Evolutionary conservation across 2,329 filamentous ascomycete genomes (phyloP).

Genomic region (Clonostachys chloroleuca): DNA sequence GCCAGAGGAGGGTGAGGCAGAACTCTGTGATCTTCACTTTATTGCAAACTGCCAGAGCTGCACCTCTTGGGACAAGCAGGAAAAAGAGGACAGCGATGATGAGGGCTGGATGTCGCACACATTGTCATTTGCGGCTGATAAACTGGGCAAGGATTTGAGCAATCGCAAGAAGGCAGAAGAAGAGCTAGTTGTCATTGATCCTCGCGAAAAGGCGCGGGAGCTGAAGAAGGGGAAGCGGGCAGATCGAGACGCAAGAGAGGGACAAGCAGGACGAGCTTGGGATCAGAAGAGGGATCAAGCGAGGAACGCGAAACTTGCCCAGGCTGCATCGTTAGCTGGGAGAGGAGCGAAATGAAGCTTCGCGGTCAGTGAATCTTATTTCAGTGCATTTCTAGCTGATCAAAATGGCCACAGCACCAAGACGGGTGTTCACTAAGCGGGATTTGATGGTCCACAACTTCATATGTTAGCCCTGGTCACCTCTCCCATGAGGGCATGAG

Average conservation of each 20-base stretch:
- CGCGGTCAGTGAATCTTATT: not conserved
- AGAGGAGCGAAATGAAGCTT: slow-evolving; percentile 46
- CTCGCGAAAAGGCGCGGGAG: slow-evolving; percentile 73
- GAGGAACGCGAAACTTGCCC: slow-evolving; percentile 51
- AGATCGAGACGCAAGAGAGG: slow-evolving; percentile 48
- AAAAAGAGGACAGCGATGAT: slow-evolving; percentile 54
- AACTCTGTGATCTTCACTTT: slow-evolving; percentile 89
- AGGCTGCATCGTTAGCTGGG: slow-evolving; percentile 46
- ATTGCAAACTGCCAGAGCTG: slow-evolving; percentile 95
- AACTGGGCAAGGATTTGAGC: slow-evolving; percentile 83
- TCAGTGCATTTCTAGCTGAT: not conserved
- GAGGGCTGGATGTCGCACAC: slow-evolving; percentile 82
- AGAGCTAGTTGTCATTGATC: slow-evolving; percentile 89
- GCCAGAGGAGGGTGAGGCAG: slow-evolving; percentile 58
- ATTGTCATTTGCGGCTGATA: slow-evolving; percentile 83
- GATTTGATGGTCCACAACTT: not conserved
- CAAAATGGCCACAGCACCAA: not conserved
- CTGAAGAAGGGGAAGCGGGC: slow-evolving; percentile 62
- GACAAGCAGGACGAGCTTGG: slow-evolving; percentile 52
- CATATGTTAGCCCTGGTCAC: not conserved
- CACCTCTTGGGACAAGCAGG: slow-evolving; percentile 71
- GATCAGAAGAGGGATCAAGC: slow-evolving; percentile 42
- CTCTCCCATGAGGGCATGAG: not conserved
- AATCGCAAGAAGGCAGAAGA: slow-evolving; percentile 92
- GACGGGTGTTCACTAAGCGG: not conserved